These are phyloP conservation scores for Vaccinium darrowii DNA, from an alignment of 148 eudicot species.

Conservation along the genomic window DNA sequence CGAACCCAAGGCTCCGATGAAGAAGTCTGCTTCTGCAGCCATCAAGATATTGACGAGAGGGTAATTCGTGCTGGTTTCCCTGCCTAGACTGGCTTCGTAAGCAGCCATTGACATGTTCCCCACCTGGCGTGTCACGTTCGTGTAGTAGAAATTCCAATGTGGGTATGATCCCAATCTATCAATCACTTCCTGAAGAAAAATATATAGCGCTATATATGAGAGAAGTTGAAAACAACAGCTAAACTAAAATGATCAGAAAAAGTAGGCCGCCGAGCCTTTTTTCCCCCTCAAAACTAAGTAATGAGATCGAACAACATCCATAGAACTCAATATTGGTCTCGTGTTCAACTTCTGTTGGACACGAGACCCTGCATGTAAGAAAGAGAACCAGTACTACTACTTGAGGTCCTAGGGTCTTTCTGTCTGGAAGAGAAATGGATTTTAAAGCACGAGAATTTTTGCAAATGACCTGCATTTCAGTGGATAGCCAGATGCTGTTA, in stretches of 20 bases:
- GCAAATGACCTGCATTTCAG: conserved; percentile 24
- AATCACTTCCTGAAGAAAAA: conserved; percentile 55
- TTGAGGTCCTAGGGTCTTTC: not conserved
- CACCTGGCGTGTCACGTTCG: conserved; percentile 69
- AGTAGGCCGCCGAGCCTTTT: not conserved
- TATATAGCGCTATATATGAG: not conserved
- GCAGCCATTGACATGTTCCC: conserved; percentile 78
- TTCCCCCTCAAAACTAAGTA: too few relatives aligned
- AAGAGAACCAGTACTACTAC: not conserved
- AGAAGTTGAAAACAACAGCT: not conserved
- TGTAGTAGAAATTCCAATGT: conserved; percentile 77
- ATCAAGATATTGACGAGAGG: conserved; percentile 92
- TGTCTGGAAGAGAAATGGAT: not conserved
- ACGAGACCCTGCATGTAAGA: not conserved
- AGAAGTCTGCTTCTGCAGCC: conserved; percentile 89
- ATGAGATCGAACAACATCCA: too few relatives aligned
- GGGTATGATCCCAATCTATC: conserved; percentile 53
- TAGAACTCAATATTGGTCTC: too few relatives aligned
- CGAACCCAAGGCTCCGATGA: conserved; percentile 90
- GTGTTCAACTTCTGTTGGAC: too few relatives aligned
- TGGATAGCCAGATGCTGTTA: conserved; percentile 78
- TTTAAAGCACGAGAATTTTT: not conserved
- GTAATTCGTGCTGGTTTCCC: conserved; percentile 87
- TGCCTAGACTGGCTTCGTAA: conserved; percentile 86
- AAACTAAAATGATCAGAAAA: not conserved